These are phyloP conservation scores for Retiboletus flavoniger DNA, from an alignment of 1,284 basidiomycete species.

Conservation along the genomic window DNA sequence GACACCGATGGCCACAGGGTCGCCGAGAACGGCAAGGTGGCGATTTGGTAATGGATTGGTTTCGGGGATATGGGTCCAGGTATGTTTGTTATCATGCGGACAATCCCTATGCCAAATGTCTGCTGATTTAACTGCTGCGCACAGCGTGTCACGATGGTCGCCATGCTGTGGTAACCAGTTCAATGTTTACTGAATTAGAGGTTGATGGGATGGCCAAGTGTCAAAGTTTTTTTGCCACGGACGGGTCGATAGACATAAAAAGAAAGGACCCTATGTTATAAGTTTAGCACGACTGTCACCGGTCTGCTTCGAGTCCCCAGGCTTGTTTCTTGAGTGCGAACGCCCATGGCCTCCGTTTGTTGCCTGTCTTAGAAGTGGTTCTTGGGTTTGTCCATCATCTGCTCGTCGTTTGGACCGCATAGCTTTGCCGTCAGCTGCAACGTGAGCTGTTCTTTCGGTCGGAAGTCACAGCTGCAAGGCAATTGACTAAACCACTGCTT, in stretches of 20 bases:
- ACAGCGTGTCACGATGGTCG: not conserved
- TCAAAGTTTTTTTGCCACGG: not conserved
- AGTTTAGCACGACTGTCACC: constrained; percentile 12
- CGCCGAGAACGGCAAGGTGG: not conserved
- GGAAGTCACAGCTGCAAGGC: constrained; percentile 9
- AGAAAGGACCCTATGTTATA: constrained; percentile 25
- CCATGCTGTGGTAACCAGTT: not conserved
- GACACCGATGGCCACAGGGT: not conserved
- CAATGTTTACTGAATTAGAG: not conserved
- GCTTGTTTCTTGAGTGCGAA: constrained; percentile 11
- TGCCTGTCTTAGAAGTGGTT: not conserved
- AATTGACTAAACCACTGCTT: constrained; percentile 17
- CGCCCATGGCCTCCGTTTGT: constrained; percentile 9
- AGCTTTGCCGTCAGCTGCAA: not conserved
- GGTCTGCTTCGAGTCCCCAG: constrained; percentile 11
- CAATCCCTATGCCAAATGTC: not conserved
- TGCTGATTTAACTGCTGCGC: not conserved
- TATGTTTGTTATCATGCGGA: not conserved
- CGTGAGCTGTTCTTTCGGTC: not conserved
- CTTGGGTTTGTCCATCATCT: not conserved
- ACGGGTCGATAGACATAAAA: constrained; percentile 11
- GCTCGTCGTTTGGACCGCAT: not conserved
- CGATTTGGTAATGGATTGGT: constrained; percentile 9
- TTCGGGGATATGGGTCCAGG: not conserved
- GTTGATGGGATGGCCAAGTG: not conserved